These are phyloP conservation scores for Aureobasidium lini DNA, from an alignment of 2,329 filamentous ascomycete species.

Conservation along the genomic window DNA sequence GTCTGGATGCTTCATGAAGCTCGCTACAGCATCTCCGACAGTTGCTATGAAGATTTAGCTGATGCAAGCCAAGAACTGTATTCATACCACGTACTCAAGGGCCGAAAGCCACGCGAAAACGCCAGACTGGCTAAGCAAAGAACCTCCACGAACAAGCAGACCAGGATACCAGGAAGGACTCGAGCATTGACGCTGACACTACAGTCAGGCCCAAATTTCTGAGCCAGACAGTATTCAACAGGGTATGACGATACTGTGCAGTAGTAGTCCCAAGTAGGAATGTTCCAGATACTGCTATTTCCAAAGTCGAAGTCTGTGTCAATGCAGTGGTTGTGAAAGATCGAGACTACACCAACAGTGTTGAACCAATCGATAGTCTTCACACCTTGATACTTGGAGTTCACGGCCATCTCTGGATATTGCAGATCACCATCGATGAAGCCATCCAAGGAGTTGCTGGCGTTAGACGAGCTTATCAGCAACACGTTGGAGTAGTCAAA, in stretches of 20 bases:
- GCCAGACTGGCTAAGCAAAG: background rate
- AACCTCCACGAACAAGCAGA: background rate
- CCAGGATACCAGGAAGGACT: background rate
- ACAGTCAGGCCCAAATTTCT: background rate
- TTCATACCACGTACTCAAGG: background rate
- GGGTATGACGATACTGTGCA: background rate
- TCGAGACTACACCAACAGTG: background rate
- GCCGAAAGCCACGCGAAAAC: background rate
- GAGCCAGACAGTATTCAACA: conserved; percentile 1
- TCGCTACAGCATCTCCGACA: background rate
- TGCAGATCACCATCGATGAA: background rate
- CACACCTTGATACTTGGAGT: background rate
- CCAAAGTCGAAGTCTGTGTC: background rate
- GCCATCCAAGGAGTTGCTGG: background rate
- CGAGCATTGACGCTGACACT: background rate
- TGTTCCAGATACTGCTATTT: background rate
- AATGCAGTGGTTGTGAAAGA: background rate
- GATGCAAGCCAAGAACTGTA: too few species aligned
- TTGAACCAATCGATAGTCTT: background rate
- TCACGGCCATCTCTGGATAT: background rate
- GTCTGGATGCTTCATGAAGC: background rate
- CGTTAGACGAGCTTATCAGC: background rate
- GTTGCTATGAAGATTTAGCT: background rate
- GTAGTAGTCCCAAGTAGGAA: background rate
- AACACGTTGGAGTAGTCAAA: background rate